Base-by-base conservation (phyloP, 352 stramenopile genomes). In the Aphanomyces cochlioides region DNA sequence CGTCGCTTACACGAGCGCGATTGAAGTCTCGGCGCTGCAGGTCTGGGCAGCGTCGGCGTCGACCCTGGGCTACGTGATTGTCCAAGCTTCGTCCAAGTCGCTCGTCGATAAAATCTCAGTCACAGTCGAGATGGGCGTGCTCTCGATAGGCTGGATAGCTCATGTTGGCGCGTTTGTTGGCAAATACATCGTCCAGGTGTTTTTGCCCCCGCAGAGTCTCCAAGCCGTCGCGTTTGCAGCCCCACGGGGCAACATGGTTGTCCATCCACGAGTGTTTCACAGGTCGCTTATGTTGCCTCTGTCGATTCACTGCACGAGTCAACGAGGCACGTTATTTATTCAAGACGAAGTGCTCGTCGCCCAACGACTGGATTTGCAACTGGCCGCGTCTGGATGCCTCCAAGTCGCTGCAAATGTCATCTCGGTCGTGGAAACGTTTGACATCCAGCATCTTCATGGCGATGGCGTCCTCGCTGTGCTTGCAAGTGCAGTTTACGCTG, bases 131-230 rank as follows among this genome's bases (percentile, higher is more conserved):
- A 12, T n/a, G 10, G 43, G 28, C 2, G 28, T 28, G 28, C 28
- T 28, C 28, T 28, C 28, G 2, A 28, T 28, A 28, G 43, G 17
- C 10, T 50, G 43, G 43, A 50, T n/a, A n/a, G 17, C 43, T 12
- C 10, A 12, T 2, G 17, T 50, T n/a, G 43, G 43, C 17, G 17
- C 17, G 10, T n/a, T 50, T n/a, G 10, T 12, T 12, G 43, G 43
- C 43, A 50, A 50, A n/a, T 50, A 50, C 43, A 50, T 50, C 43
- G 43, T 50, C 43, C 10, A 50, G 43, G 43, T 50, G 43, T n/a
- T 50, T n/a, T 50, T 50, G 43, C 43, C 43, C 10, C 43, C 43
- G 10, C 43, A 50, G 43, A n/a, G 10, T n/a, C 43, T 50, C 43
- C 10, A n/a, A n/a, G 10, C 43, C 10, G 43, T 50, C 43, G 2